Evolutionary conservation across 257 asterid genomes (phyloP), one percentile per base, ranked within the genome.

Genomic region (Echites panduratus): DNA sequence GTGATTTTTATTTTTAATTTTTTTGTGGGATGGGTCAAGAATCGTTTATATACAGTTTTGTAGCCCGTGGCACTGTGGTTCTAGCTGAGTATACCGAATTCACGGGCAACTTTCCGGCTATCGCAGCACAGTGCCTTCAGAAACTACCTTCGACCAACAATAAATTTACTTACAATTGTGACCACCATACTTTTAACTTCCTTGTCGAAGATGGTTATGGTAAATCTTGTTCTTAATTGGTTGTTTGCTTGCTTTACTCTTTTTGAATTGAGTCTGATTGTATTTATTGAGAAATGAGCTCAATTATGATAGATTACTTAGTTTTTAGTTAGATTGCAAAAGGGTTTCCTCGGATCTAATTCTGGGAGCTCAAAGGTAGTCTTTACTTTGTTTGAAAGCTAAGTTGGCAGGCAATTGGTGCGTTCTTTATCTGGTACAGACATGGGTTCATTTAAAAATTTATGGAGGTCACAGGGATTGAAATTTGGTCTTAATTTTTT

Each of bases 31-130:
- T 91, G 97, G 90, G 88, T 57, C 97, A 91, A 45, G 96, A 89
- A 85, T 89, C 92, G 76, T 89, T 91, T 79, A 87, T 91, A 66
- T 91, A 91, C 86, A 89, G 92, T 90, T 91, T 87, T 82, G 96
- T 87, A 75, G 94, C 97, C 6, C 89, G 97, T 24, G 96, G 97
- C 68, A 89, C 96, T 54, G 59, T 85, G 92, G 84, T 89, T 61
- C 56, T 89, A 79, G 89, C 97, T 54, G 97, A 91, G 80, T 89
- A 86, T 86, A 85, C 96, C 6, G 97, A 87, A 83, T 87, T 86
- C 85, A 91, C 97, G 74, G 97, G 97, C 47, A 89, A 91, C 70
- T 91, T 91, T 20, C 94, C 96, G 75, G 96, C 90, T 74, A 89
- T 91, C 57, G 97, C 97, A 2, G 94, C 86, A 70, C 96, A 87